Conservation (phyloP, 176 grass and related monocot genomes). For the Lolium rigidum region DNA sequence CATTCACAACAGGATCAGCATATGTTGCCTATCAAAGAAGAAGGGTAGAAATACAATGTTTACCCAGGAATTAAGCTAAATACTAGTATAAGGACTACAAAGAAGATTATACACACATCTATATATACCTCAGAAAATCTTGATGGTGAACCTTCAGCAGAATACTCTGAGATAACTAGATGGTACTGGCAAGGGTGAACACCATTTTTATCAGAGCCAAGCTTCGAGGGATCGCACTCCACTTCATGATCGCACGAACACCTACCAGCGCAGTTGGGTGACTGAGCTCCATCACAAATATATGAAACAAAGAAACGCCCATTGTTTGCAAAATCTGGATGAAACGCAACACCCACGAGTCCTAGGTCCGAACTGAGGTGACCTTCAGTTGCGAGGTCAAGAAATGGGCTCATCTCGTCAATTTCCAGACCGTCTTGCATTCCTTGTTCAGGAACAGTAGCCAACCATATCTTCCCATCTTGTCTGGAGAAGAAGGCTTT, state of each 20-base stretch:
- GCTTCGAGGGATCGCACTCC: conserved; percentile 61
- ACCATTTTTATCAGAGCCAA: conserved; percentile 45
- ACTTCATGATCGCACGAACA: conserved; percentile 58
- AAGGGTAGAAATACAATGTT: neutral
- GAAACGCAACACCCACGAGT: conserved; percentile 59
- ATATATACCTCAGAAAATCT: conserved; percentile 48
- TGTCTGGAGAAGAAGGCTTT: conserved; percentile 59
- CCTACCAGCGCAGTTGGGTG: conserved; percentile 41
- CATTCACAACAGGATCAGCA: no score
- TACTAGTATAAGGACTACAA: neutral
- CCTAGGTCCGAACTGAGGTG: conserved; percentile 48
- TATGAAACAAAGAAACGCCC: conserved; percentile 74
- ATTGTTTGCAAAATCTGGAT: conserved; percentile 57
- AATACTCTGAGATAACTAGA: conserved; percentile 53
- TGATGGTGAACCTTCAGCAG: conserved; percentile 48
- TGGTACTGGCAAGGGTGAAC: conserved; percentile 65
- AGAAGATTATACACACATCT: no score
- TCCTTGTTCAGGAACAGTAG: conserved; percentile 58
- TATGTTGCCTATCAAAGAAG: conserved; percentile 42
- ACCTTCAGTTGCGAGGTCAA: conserved; percentile 62
- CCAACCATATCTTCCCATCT: conserved; percentile 64
- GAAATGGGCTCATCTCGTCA: conserved; percentile 56
- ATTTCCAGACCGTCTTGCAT: conserved; percentile 46
- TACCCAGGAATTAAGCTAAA: neutral
- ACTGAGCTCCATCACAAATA: conserved; percentile 55